A percentile compares a stretch with the other conserved stretches of the same genome.
Conservation (phyloP, 2,329 filamentous ascomycete species). For the Trichophyton mentagrophytes region DNA sequence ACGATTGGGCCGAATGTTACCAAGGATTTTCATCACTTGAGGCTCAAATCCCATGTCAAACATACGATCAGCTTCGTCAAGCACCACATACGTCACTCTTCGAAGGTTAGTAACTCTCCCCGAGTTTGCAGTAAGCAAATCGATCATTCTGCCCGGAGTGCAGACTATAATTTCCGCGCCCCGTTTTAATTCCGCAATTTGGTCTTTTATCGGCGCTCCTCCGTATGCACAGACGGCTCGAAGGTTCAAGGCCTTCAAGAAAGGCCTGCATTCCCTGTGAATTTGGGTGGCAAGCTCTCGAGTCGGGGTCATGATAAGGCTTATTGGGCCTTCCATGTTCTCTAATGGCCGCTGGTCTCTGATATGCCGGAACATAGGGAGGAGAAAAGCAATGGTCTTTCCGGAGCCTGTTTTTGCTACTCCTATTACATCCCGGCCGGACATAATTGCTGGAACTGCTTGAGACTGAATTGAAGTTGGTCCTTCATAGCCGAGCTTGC, state of each 20-base stretch:
- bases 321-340: slow-evolving; percentile 74
- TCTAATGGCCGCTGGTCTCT: slow-evolving; percentile 78
- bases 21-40: slow-evolving; percentile 92
- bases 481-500: slow-evolving; percentile 67
- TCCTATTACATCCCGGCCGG: slow-evolving; percentile 85
- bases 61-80: slow-evolving; percentile 97
- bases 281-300: slow-evolving; percentile 90
- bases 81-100: slow-evolving; percentile 82
- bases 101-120: slow-evolving; percentile 86
- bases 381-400: slow-evolving; percentile 88
- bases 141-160: slow-evolving; percentile 89
- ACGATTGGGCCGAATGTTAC: slow-evolving; percentile 78
- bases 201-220: slow-evolving; percentile 89
- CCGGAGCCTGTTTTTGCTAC: slow-evolving; percentile 96
- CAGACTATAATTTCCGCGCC: slow-evolving; percentile 92
- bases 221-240: slow-evolving; percentile 88
- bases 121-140: slow-evolving; percentile 82
- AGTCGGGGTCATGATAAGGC: slow-evolving; percentile 84
- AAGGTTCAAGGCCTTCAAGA: slow-evolving; percentile 72
- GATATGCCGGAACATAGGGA: slow-evolving; percentile 97
- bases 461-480: slow-evolving; percentile 93
- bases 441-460: slow-evolving; percentile 89
- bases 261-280: slow-evolving; percentile 86
- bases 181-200: slow-evolving; percentile 91
- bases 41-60: slow-evolving; percentile 99